Evolutionary conservation across 768 basidiomycete species (phyloP), one percentile per base, ranked within the genome.

Genomic region (Kwoniella dendrophila): DNA sequence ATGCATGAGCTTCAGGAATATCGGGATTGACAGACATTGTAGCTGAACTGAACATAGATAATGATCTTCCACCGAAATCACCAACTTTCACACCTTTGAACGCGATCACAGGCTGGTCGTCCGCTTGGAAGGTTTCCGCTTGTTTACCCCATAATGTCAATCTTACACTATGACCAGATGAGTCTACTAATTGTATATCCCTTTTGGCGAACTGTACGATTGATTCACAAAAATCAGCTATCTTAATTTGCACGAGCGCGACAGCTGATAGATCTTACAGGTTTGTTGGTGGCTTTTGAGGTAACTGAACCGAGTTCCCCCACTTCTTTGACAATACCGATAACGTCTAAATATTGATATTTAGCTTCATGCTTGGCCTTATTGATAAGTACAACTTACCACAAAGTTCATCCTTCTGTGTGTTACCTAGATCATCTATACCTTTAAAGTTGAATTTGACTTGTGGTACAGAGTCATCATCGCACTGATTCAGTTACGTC

Each of bases 71-170:
- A 71, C 88, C 87, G 77, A 88, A 99, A 67, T 97, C 95, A 27
- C 91, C 88, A 40, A 98, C 90, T 77, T 88, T 91, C 66, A 92
- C 90, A 24, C 90, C 89, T 80, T 94, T 96, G 84, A 94, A 90
- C 3, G 95, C 95, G 66, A 94, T 84, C 30, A 98, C 87, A 8
- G 90, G 86, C 51, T 83, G 75, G 50, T 83, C 82, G 11, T 83
- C 81, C 4, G 83, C 80, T n/a, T 79, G 77, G 76, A 86, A 97
- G 40, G 84, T 84, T 76, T 97, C 92, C 0, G 95, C 95, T 77
- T 91, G 89, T 77, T 89, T 92, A 24, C 95, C 96, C 96, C 95
- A 99, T 30, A 98, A 82, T 2, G 95, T 99, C 67, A 97, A 76
- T 33, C 91, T 85, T 40, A 91, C 87, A 16, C 87, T 85, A 71